These are phyloP conservation scores for Neopestalotiopsis sp. DNA, from an alignment of 2,329 filamentous ascomycete species.

Conservation along the genomic window DNA sequence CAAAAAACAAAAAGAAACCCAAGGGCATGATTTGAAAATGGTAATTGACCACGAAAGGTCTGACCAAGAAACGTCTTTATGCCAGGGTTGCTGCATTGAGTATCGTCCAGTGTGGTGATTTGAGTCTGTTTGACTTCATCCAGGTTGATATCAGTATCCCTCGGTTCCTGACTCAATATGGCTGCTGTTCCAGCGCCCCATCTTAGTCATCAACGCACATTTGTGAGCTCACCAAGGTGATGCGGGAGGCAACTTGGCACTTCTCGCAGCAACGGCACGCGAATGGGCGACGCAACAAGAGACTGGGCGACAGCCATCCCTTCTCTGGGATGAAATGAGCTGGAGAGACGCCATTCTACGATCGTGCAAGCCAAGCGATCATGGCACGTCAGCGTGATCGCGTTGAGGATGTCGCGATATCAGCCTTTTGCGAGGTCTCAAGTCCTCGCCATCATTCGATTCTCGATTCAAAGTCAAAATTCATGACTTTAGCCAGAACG, in stretches of 20 bases:
- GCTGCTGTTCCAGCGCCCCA: no score
- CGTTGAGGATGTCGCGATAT: conserved; percentile 73
- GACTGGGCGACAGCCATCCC: conserved; percentile 60
- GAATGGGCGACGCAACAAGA: conserved; percentile 53
- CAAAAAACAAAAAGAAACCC: no score
- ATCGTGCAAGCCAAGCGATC: conserved; percentile 35
- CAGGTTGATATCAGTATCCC: no score
- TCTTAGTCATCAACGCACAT: not conserved
- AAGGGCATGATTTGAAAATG: no score
- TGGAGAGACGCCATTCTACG: conserved; percentile 44
- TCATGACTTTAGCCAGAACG: conserved; percentile 75
- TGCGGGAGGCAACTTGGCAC: conserved; percentile 53
- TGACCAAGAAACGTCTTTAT: no score
- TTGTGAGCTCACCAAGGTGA: conserved; percentile 35
- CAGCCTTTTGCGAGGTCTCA: conserved; percentile 55
- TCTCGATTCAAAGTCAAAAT: conserved; percentile 48
- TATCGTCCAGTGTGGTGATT: no score
- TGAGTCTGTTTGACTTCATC: no score
- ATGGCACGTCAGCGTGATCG: conserved; percentile 59
- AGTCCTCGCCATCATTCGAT: conserved; percentile 49
- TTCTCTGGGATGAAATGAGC: conserved; percentile 65
- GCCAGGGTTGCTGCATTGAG: no score
- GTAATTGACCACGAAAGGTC: no score
- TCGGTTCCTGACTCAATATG: no score
- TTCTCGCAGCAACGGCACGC: conserved; percentile 66